Conservation (phyloP, 805 yeast genomes). For the Isabelozyma rhagii region DNA sequence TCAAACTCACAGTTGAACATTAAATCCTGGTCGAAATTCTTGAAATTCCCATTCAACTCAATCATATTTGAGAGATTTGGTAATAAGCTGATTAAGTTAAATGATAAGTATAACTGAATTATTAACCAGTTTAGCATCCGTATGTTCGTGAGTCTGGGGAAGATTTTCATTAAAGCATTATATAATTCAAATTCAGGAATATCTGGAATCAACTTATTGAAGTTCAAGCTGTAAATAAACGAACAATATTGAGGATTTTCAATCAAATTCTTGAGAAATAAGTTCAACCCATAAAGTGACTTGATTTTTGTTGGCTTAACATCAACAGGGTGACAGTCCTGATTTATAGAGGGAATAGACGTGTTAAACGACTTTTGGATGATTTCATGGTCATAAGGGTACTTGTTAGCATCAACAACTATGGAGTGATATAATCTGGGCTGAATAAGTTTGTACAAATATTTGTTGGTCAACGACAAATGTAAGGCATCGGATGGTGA, state of each 20-base stretch:
- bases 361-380: neutral
- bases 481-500: slow-evolving; percentile 11
- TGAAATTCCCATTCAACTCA: slow-evolving; percentile 15
- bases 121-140: slow-evolving; percentile 16
- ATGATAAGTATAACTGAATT: slow-evolving; percentile 11
- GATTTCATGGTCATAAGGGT: neutral
- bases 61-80: slow-evolving; percentile 8
- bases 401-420: slow-evolving; percentile 10
- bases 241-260: slow-evolving; percentile 8
- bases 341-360: neutral
- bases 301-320: slow-evolving; percentile 6
- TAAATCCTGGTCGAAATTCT: slow-evolving; percentile 7
- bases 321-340: neutral
- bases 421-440: slow-evolving; percentile 14
- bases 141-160: slow-evolving; percentile 13
- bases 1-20: neutral
- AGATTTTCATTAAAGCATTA: slow-evolving; percentile 8
- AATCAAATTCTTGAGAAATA: slow-evolving; percentile 14
- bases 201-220: slow-evolving; percentile 16
- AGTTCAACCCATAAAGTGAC: slow-evolving; percentile 13
- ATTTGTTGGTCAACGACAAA: slow-evolving; percentile 9
- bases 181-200: slow-evolving; percentile 19
- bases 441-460: slow-evolving; percentile 4
- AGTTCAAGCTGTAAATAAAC: slow-evolving; percentile 9
- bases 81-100: slow-evolving; percentile 8